Base-by-base conservation (phyloP, 31 red algal genomes). In the Pterothamnion heteromorphum region DNA sequence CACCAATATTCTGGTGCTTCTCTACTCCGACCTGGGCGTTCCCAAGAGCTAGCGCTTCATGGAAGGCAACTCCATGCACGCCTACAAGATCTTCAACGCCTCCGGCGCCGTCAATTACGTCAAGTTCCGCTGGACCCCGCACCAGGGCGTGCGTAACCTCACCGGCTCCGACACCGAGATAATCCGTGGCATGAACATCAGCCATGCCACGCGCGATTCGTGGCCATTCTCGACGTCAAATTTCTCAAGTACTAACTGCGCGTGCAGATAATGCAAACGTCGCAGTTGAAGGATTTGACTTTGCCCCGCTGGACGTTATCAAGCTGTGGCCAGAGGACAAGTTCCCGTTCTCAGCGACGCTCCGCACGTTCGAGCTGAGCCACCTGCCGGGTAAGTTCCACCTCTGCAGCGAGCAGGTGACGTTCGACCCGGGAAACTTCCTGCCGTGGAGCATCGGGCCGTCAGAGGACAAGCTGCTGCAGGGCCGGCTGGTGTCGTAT, bases 351-450 rank as follows among this genome's bases (percentile, higher is more conserved):
- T 80, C 44, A 0, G 28, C 89, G 38, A 27, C 74, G 32, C 36
- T 97, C 0, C 95, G 97, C 2, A 88, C 37, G 27, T 64, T 98
- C 57, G 87, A 91, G 18, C 94, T 98, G 2, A 93, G 95, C 44
- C 36, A 89, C 22, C 41, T 95, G 0, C 92, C 92, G 20, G 83
- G 90, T 44, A 98, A 98, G 86, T 94, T 94, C 38, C 93, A 94
- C 80, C 41, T 96, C 80, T 89, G 84, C 37, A 94, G 71, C 44
- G 96, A 98, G 91, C 95, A 96, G 78, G 90, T 91, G 0, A 94
- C 96, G 20, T 98, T 98, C 90, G 97, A 92, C 35, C 97, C 97
- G 0, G 97, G 92, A 4, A 92, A 94, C 44, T 84, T 98, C 38
- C 37, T 98, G 0, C 92, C 97, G 1, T 95, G 95, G 1, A 33